These are phyloP conservation scores for Zygosaccharomyces bailii DNA, from an alignment of 805 yeast species.

Conservation along the genomic window DNA sequence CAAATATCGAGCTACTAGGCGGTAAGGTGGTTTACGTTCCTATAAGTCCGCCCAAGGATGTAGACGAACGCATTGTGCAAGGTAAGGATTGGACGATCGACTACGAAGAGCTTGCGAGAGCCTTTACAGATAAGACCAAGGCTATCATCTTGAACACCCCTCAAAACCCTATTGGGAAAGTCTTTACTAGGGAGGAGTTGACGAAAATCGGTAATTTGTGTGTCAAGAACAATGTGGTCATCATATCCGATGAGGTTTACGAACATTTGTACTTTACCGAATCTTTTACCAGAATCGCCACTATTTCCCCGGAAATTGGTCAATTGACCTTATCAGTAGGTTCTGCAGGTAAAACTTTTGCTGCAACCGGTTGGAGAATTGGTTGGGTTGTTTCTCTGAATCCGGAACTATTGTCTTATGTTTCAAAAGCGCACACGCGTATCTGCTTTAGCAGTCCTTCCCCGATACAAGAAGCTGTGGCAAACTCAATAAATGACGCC, in stretches of 20 bases:
- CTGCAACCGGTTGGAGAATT: slow-evolving; percentile 99
- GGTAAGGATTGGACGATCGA: slow-evolving; percentile 89
- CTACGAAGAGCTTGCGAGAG: slow-evolving; percentile 67
- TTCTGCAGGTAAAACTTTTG: slow-evolving; percentile 95
- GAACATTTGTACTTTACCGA: slow-evolving; percentile 77
- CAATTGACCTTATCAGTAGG: slow-evolving; percentile 86
- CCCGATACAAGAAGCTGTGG: slow-evolving; percentile 89
- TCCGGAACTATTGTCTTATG: slow-evolving; percentile 74
- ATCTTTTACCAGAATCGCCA: slow-evolving; percentile 77
- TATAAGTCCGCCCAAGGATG: slow-evolving; percentile 75
- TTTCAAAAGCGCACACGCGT: slow-evolving; percentile 86
- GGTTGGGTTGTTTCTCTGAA: slow-evolving; percentile 89
- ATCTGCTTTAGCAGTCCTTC: slow-evolving; percentile 89
- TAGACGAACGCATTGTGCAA: slow-evolving; percentile 56
- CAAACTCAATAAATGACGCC: slow-evolving; percentile 69
- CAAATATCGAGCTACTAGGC: slow-evolving; percentile 91
- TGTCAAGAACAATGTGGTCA: slow-evolving; percentile 74
- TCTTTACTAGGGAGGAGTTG: slow-evolving; percentile 75
- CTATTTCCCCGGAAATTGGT: slow-evolving; percentile 72
- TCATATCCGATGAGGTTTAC: slow-evolving; percentile 92
- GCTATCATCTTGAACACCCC: slow-evolving; percentile 89
- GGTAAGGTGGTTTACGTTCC: slow-evolving; percentile 88
- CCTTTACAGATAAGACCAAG: slow-evolving; percentile 74
- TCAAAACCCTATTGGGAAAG: slow-evolving; percentile 94
- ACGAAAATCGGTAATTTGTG: slow-evolving; percentile 74